Evolutionary conservation across 148 eudicot genomes (phyloP).

Genomic region (Arbutus unedo): DNA sequence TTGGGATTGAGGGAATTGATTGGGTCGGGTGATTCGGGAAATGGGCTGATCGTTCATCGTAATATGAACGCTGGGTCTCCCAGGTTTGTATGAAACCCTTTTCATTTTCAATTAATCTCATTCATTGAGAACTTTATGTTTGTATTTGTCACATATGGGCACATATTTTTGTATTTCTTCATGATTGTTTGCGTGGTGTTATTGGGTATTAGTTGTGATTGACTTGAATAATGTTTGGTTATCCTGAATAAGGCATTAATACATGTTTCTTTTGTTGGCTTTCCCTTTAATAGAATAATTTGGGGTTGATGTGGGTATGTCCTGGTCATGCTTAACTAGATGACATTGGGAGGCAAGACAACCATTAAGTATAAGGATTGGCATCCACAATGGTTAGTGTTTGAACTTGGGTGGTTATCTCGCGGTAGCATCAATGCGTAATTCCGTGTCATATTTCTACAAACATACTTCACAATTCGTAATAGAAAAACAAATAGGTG

Average conservation of each 20-base stretch:
- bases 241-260: too few species aligned
- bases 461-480: background rate
- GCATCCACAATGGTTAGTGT: background rate
- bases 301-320: background rate
- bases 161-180: background rate
- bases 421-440: background rate
- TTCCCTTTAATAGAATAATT: background rate
- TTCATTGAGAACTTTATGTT: background rate
- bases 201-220: too few species aligned
- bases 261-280: too few species aligned
- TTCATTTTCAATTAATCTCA: background rate
- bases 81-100: constrained; percentile 9
- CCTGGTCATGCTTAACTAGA: background rate
- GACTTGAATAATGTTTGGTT: too few species aligned
- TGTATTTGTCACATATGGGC: background rate
- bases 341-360: too few species aligned
- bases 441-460: background rate
- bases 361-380: background rate
- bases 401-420: background rate
- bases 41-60: constrained; percentile 60
- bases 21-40: constrained; percentile 29
- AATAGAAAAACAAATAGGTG: too few species aligned
- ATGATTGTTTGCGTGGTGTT: too few species aligned
- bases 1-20: constrained; percentile 70
- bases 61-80: constrained; percentile 29